Base-by-base conservation (phyloP, 352 stramenopile genomes). In the Globisporangium mamillatum region DNA sequence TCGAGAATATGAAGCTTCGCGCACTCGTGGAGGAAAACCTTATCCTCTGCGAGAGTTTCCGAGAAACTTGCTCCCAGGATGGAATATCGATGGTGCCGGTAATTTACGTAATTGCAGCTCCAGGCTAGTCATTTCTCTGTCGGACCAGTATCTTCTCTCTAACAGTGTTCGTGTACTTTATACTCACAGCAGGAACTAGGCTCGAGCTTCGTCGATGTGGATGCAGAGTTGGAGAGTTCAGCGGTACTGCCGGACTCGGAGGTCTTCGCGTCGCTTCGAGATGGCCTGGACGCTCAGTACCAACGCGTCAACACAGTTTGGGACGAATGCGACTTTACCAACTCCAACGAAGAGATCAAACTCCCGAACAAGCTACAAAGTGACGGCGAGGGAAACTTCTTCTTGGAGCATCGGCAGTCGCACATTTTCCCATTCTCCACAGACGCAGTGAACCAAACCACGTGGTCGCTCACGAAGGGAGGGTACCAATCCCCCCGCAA, bases 181-280 rank as follows among this genome's bases (percentile, higher is more conserved):
- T 22, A 3, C 1, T 52, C 10, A 10, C 44, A 52, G 44, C 44
- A 18, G 6, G 18, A 52, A 3, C 8, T 52, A 12, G 44, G 18
- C 18, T 50, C 41, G 41, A 50, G 41, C 5, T 52, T 52, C 44
- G 44, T 22, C 18, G 44, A 52, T 22, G 16, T 4, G 3, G 44
- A 52, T 52, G 18, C 44, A 22, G 55, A 25, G 5, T 27, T 44
- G 27, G 27, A 44, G 18, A 46, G 3, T 4, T 22, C 55, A 60
- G 55, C 4, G 27, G 18, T 60, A 9, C 27, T 60, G 1, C 55
- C 27, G 1, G 55, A 60, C 55, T 60, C 18, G 27, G 63, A 66
- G 6, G 70, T 75, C 24, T 81, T 79, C 41, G 61, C 73, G 12
- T 70, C 70, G 24, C 72, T 81, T 20, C 60, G 53, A 9, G 54